These are phyloP conservation scores for Paracorniculantispora psalliotae DNA, from an alignment of 2,329 filamentous ascomycete genomes.

Conservation along the genomic window DNA sequence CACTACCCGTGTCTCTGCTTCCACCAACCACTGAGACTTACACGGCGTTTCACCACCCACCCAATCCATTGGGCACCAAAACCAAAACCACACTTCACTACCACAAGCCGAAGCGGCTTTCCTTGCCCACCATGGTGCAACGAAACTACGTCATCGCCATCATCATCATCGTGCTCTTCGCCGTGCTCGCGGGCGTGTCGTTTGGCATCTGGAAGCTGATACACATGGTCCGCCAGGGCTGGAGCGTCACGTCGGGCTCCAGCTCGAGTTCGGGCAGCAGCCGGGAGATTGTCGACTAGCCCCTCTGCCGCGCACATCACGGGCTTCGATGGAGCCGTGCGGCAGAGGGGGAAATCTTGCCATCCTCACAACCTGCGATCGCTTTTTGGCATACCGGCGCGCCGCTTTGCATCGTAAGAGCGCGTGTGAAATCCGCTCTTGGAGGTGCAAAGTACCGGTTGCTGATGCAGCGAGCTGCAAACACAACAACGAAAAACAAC, in stretches of 20 bases:
- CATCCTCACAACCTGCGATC: not conserved
- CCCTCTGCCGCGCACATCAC: not conserved
- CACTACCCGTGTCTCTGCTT: not conserved
- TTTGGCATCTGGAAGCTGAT: conserved; percentile 62
- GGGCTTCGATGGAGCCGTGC: not conserved
- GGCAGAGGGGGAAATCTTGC: not conserved
- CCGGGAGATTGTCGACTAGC: conserved; percentile 21
- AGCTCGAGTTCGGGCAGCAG: conserved; percentile 24
- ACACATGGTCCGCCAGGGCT: conserved; percentile 41
- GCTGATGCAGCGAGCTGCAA: not conserved
- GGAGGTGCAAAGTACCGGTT: no score
- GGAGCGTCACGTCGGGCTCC: conserved; percentile 33
- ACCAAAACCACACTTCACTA: not conserved
- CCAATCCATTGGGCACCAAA: conserved; percentile 3
- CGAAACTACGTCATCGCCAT: conserved; percentile 64
- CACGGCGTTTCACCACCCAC: not conserved
- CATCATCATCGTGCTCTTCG: conserved; percentile 63
- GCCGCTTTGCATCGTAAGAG: not conserved
- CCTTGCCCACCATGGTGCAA: conserved; percentile 45
- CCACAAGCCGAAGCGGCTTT: not conserved
- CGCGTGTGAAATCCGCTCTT: conserved; percentile 2
- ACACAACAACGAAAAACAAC: not conserved
- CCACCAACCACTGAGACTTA: not conserved
- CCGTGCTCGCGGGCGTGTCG: conserved; percentile 54
- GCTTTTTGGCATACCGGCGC: not conserved